phyloP scores from a whole-genome alignment of 148 eudicot genomes.

The Oxyria digyna region DNA sequence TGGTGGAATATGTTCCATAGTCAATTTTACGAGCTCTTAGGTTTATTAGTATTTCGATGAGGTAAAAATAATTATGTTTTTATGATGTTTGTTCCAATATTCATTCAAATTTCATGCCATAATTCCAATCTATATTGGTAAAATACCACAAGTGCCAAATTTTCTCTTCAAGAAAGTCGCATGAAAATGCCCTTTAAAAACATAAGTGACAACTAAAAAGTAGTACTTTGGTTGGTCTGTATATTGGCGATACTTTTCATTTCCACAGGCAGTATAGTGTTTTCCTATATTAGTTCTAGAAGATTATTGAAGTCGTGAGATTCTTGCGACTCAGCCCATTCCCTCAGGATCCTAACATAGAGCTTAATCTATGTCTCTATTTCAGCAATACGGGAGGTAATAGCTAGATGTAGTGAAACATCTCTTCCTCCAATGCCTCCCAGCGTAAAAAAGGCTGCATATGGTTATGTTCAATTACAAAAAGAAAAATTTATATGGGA shows the following conservation, averaged over 20 bases:
- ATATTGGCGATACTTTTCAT: not conserved
- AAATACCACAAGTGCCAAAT: not conserved
- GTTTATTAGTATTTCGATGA: not conserved
- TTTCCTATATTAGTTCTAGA: not conserved
- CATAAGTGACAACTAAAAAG: not conserved
- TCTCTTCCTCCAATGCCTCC: slow-evolving; percentile 54
- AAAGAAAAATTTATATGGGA: slow-evolving; percentile 46
- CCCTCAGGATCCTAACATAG: too few species aligned
- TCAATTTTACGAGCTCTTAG: not conserved
- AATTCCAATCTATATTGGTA: not conserved
- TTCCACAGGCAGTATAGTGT: not conserved
- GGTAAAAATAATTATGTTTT: not conserved
- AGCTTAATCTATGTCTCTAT: not conserved
- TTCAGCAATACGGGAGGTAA: slow-evolving; percentile 64
- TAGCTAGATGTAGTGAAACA: slow-evolving; percentile 36
- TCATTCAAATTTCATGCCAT: not conserved
- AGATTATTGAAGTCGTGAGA: too few species aligned
- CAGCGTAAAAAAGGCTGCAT: slow-evolving; percentile 45
- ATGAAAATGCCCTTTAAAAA: not conserved
- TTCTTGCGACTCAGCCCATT: too few species aligned
- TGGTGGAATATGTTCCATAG: not conserved
- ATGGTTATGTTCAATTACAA: slow-evolving; percentile 52
- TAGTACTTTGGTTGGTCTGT: not conserved
- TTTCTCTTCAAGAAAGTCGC: not conserved
- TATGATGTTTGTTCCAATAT: not conserved